Evolutionary conservation across 1,284 basidiomycete species (phyloP), one percentile per base, ranked within the genome.

Genomic region (Irpex lacteus): DNA sequence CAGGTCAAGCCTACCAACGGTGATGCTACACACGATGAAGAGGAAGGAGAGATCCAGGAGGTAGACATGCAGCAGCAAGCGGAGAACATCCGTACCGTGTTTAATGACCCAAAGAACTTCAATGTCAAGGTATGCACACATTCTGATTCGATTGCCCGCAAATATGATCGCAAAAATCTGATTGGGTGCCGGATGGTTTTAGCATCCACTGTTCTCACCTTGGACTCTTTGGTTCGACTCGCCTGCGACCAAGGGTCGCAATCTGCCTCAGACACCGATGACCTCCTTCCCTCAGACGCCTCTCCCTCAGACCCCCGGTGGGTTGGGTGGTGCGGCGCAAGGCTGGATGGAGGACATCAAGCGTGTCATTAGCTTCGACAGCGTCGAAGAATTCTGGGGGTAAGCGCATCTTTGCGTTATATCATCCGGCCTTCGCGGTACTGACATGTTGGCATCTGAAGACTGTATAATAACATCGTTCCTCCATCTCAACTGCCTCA

Each of bases 151-250:
- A 8, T 26, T 34, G 18, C 40, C 49, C 38, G 26, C 18, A 36
- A 40, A 47, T 15, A 52, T 44, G 44, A 55, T 63, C 32, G 21
- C 34, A 15, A 56, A 13, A 32, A 63, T 61, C 15, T 59, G 56
- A 40, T 37, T 26, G 26, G 26, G 26, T 26, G 26, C 36, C 60
- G 53, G 47, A 49, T 21, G 53, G 40, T 52, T 54, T 63, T 72
- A 96, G 94, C 95, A 97, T 74, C 95, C 95, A 26, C 86, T 97
- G 44, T 96, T 87, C 77, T 94, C 95, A 38, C 82, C 90, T n/a
- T 98, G 96, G 96, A 98, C 95, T 5, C 88, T 98, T 55, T 98
- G 94, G 94, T 98, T 97, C 75, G 96, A 98, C 76, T 96, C 95
- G 58, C 94, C 94, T 2, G 85, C 87, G 58, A 94, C 93, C 58